Evolutionary conservation across 306 rosid species (phyloP), one percentile per base, ranked within the genome.

Genomic region (Sechiopsis laciniata): DNA sequence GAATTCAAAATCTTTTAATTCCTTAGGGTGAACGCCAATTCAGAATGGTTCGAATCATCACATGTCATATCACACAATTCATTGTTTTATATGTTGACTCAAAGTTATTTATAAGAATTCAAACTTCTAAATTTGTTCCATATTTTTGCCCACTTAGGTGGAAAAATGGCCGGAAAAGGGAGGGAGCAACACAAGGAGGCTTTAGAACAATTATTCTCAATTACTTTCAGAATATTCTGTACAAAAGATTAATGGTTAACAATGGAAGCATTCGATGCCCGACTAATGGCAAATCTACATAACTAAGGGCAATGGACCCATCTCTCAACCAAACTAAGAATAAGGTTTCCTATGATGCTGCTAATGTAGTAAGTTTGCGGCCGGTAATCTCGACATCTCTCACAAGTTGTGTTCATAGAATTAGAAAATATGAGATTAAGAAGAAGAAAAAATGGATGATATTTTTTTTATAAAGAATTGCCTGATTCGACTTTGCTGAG

Each of bases 211-310:
- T 65, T 65, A 65, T 40, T 62, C 40, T 65, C 57, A 29, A 69
- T 69, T 69, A 69, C 11, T 68, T 68, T 68, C 21, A 46, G 53
- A 46, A 21, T 68, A 68, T 48, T 48, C 73, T 69, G 73, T 69
- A 69, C 73, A 69, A 58, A 50, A 69, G 58, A 69, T 69, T 24
- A 48, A 69, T 69, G 48, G 48, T 42, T 69, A 48, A 69, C 45
- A 50, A 64, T 64, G 68, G 72, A 66, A 66, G 72, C 24, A 40
- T 2, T 66, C 17, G 71, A 65, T 65, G 29, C 55, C 73, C 56
- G 21, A 42, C 56, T 68, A 68, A 48, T 69, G 73, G 20, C 42
- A 69, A 64, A 69, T 69, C 55, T 69, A 69, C 73, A 48, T 48
- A 69, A 50, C 58, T 58, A 50, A 48, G 22, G 73, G 73, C 73